These are phyloP conservation scores for Atkinsonella hypoxylon DNA, from an alignment of 2,329 filamentous ascomycete species.

Conservation along the genomic window DNA sequence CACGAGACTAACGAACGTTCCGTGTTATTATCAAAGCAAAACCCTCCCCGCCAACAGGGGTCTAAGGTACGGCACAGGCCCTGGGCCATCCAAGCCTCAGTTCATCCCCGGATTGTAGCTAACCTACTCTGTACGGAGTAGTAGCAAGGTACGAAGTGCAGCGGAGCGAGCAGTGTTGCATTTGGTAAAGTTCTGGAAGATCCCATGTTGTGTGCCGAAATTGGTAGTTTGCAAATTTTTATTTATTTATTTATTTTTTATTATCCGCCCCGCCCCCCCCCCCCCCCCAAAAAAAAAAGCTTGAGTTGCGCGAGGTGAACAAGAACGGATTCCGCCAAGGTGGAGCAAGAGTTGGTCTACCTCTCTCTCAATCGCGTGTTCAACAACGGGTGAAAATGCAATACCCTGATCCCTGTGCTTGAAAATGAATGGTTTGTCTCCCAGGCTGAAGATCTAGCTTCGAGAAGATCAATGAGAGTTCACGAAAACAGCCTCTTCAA, in stretches of 20 bases:
- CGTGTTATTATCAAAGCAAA: slow-evolving; percentile 11
- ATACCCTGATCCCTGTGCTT: neutral
- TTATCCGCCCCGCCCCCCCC: no score
- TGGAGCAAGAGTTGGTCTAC: neutral
- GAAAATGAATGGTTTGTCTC: neutral
- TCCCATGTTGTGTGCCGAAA: slow-evolving; percentile 6
- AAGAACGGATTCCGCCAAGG: neutral
- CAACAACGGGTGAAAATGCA: no score
- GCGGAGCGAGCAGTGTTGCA: neutral
- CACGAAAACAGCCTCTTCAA: no score
- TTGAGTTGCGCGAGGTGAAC: neutral
- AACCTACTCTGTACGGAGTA: neutral
- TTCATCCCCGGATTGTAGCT: slow-evolving; percentile 21
- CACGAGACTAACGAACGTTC: no score
- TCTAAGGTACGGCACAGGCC: slow-evolving; percentile 8
- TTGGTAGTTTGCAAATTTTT: neutral
- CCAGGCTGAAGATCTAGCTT: neutral
- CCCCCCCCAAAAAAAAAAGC: neutral
- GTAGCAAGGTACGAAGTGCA: slow-evolving; percentile 3
- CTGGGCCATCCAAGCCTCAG: slow-evolving; percentile 16
- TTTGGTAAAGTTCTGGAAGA: slow-evolving; percentile 23
- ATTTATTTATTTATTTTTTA: no score
- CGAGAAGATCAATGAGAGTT: neutral
- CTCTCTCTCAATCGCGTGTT: no score
- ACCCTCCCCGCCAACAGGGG: slow-evolving; percentile 14